A percentile compares a stretch with the other conserved stretches of the same genome.
Evolutionary conservation across 768 basidiomycete species (phyloP).

Genomic region (Suillus brevipes): DNA sequence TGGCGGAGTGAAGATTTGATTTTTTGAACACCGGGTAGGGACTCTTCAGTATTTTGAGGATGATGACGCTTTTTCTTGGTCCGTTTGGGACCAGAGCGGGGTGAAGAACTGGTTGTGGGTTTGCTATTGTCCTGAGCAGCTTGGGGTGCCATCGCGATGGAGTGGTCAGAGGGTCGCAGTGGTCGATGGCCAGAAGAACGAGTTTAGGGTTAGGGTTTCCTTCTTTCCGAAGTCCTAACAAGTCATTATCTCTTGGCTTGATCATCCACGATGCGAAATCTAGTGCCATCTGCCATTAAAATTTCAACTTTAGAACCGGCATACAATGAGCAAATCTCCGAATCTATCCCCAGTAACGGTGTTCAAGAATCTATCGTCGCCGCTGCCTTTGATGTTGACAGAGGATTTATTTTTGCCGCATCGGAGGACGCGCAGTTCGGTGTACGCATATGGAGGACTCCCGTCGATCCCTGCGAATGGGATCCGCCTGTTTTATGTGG

Average conservation of each 20-base stretch:
- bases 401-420: constrained; percentile 56
- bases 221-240: neutral
- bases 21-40: constrained; percentile 74
- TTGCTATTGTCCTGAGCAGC: neutral
- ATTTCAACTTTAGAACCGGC: constrained; percentile 17
- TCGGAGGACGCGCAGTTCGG: constrained; percentile 60
- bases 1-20: constrained; percentile 84
- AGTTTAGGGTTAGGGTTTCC: constrained; percentile 19
- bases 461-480: constrained; percentile 13
- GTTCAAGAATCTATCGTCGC: constrained; percentile 41
- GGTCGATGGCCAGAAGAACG: constrained; percentile 6
- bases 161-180: neutral
- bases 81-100: neutral
- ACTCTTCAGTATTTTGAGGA: constrained; percentile 17
- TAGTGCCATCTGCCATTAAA: constrained; percentile 42
- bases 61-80: constrained; percentile 15
- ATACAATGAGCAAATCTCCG: constrained; percentile 18
- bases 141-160: neutral
- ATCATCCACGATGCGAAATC: constrained; percentile 51
- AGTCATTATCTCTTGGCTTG: neutral
- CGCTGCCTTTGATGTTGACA: constrained; percentile 63
- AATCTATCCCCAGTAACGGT: constrained; percentile 15
- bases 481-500: constrained; percentile 24
- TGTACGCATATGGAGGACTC: constrained; percentile 56
- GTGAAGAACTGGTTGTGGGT: neutral